A percentile compares a stretch with the other conserved stretches of the same genome.
Conservation (phyloP, 768 basidiomycete species). For the Trametes punicea region DNA sequence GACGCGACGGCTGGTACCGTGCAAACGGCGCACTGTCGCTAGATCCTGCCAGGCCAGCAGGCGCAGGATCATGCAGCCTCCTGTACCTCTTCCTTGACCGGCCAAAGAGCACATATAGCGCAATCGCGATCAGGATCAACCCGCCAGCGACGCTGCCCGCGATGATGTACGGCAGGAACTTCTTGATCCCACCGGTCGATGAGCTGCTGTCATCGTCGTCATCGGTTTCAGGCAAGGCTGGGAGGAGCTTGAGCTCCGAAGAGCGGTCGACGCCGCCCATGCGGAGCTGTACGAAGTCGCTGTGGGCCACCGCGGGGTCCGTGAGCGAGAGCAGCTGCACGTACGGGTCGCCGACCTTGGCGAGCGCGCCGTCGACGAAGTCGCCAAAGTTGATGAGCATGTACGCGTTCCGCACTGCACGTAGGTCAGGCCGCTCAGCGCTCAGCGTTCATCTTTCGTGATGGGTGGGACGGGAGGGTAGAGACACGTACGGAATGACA, state of each 20-base stretch:
- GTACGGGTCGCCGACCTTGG: conserved; percentile 31
- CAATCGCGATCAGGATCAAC: conserved; percentile 17
- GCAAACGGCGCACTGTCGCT: conserved; percentile 17
- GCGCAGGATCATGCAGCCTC: conserved; percentile 29
- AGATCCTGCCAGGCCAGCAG: conserved; percentile 14
- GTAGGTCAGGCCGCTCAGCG: neutral
- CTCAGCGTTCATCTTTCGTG: neutral
- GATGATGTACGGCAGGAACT: conserved; percentile 31
- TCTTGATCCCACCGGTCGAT: conserved; percentile 23
- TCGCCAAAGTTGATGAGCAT: conserved; percentile 36
- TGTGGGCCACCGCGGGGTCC: conserved; percentile 28
- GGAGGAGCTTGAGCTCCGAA: conserved; percentile 25
- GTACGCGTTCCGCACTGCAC: conserved; percentile 37
- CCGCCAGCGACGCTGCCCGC: conserved; percentile 26
- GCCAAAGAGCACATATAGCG: conserved; percentile 22
- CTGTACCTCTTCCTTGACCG: conserved; percentile 22
- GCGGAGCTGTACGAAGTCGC: conserved; percentile 32
- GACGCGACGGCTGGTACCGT: conserved; percentile 23
- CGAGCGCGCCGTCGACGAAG: conserved; percentile 31
- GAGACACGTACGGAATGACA: conserved; percentile 34
- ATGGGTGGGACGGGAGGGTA: neutral
- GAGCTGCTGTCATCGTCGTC: conserved; percentile 16
- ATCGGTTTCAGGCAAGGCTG: conserved; percentile 23
- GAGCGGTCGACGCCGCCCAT: conserved; percentile 32
- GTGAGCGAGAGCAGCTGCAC: conserved; percentile 33